Evolutionary conservation across 495 filamentous ascomycete species (phyloP).

Genomic region (Penicillium paradoxum): DNA sequence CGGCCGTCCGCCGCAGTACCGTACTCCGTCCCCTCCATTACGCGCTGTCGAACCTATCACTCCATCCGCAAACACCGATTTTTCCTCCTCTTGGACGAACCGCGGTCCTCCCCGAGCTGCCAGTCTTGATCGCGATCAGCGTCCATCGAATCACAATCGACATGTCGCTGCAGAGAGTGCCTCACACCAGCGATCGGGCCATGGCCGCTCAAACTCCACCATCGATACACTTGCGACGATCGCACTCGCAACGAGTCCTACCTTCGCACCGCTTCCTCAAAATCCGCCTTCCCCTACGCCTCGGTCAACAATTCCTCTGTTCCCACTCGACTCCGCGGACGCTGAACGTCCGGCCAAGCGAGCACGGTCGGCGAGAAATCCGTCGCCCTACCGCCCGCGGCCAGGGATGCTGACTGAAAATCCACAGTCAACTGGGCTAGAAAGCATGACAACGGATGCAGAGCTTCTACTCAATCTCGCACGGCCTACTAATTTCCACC

Average conservation of each 20-base stretch:
- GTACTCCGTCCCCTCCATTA: conserved; percentile 52
- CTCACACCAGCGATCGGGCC: conserved; percentile 36
- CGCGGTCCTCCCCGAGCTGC: conserved; percentile 26
- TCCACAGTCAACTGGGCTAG: conserved; percentile 35
- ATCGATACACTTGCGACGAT: conserved; percentile 54
- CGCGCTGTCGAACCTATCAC: conserved; percentile 51
- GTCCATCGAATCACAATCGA: conserved; percentile 17
- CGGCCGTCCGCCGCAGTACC: conserved; percentile 45
- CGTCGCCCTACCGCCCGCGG: conserved; percentile 42
- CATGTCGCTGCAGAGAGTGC: conserved; percentile 14
- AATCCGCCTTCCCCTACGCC: conserved; percentile 31
- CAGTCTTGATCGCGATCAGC: conserved; percentile 28
- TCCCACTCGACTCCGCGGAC: conserved; percentile 26
- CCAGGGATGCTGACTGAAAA: conserved; percentile 37
- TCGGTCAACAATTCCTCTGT: conserved; percentile 28
- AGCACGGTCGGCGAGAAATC: conserved; percentile 52
- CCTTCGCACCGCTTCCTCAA: conserved; percentile 36
- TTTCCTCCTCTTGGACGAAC: conserved; percentile 30
- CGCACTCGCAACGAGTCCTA: conserved; percentile 48
- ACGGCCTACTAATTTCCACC: conserved; percentile 36
- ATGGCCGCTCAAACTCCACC: conserved; percentile 45
- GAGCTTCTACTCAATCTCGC: conserved; percentile 49
- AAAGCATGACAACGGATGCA: conserved; percentile 50
- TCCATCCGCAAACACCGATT: conserved; percentile 33
- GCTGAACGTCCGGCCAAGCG: conserved; percentile 56